Conservation (phyloP, 208 protist species). For the Tritrichomonas musculus region DNA sequence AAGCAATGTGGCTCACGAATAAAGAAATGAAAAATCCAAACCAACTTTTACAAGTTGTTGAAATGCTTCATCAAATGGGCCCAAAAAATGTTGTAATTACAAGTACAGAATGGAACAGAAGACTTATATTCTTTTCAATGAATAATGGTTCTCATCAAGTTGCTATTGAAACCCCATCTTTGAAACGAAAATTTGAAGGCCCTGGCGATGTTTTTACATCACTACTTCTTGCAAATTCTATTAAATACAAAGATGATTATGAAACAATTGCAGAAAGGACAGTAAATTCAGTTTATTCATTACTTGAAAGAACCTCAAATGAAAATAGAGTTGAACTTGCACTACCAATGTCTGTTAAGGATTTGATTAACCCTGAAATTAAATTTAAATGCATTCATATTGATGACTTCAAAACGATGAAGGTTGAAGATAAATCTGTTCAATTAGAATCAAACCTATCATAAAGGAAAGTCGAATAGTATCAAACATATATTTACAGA, state of each 20-base stretch:
- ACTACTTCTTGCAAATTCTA: not conserved
- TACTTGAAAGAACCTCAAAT: not conserved
- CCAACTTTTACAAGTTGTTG: not conserved
- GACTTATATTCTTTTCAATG: not conserved
- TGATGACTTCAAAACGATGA: too few relatives aligned
- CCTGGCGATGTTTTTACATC: not conserved
- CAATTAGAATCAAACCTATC: too few relatives aligned
- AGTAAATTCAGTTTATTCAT: not conserved
- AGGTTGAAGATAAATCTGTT: too few relatives aligned
- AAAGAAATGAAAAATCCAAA: conserved; percentile 16
- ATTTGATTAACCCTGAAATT: not conserved
- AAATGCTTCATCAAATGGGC: not conserved
- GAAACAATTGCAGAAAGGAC: not conserved
- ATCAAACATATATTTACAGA: too few relatives aligned
- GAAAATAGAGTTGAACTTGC: not conserved
- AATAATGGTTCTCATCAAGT: not conserved
- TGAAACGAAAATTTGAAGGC: not conserved
- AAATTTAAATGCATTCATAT: too few relatives aligned
- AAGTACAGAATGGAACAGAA: not conserved
- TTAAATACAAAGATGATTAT: not conserved
- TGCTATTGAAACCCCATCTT: not conserved
- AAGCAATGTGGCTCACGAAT: not conserved
- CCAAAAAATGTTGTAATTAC: not conserved
- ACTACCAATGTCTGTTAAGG: not conserved
- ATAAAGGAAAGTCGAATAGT: too few relatives aligned